phyloP scores from a whole-genome alignment of 140 eudicot genomes.

The Cichorium intybus region DNA sequence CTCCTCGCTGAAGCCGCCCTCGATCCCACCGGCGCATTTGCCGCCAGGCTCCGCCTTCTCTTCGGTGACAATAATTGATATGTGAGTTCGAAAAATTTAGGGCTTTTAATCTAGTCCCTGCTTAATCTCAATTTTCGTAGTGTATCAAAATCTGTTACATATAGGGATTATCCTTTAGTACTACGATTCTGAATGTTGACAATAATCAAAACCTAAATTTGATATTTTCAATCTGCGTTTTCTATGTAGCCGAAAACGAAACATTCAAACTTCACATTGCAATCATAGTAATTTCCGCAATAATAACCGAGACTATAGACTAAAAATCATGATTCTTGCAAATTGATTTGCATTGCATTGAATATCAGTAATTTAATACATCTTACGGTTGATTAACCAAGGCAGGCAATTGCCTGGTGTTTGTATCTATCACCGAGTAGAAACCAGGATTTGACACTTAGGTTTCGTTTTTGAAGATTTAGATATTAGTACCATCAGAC shows the following conservation, averaged over 20 bases:
- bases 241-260: not conserved
- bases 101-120: conserved; percentile 1
- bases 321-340: not conserved
- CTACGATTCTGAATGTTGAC: not conserved
- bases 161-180: too few species aligned
- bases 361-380: not conserved
- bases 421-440: too few species aligned
- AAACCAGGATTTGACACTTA: too few species aligned
- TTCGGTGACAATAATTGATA: conserved; percentile 38
- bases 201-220: not conserved
- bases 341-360: not conserved
- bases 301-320: not conserved
- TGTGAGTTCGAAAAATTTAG: not conserved
- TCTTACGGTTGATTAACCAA: not conserved
- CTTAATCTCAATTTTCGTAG: not conserved
- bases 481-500: too few species aligned
- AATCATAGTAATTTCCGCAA: too few species aligned
- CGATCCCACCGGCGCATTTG: conserved; percentile 57
- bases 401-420: too few species aligned
- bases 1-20: conserved; percentile 58
- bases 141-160: too few species aligned
- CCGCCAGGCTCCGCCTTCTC: conserved; percentile 52
- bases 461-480: too few species aligned
- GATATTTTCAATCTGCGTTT: not conserved
- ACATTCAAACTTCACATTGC: not conserved